Evolutionary conservation across 2,329 filamentous ascomycete genomes (phyloP).

Genomic region (Juglanconis juglandina): DNA sequence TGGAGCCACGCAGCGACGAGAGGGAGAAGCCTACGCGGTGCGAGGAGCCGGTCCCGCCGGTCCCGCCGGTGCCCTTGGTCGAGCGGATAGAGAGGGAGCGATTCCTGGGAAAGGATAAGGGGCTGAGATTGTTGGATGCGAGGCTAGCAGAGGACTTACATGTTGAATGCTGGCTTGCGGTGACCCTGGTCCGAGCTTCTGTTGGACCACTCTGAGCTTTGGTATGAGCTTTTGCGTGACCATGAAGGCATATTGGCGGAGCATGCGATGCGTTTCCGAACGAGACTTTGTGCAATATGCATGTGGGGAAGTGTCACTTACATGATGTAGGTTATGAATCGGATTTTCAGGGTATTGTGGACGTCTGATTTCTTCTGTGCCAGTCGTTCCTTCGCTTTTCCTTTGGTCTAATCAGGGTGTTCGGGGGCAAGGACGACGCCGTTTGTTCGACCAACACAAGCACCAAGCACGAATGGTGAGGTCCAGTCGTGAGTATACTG

Average conservation of each 20-base stretch:
- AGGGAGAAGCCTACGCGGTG: constrained; percentile 75
- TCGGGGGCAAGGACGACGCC: not conserved
- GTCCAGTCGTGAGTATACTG: no score
- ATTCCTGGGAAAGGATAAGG: constrained; percentile 49
- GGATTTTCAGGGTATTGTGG: not conserved
- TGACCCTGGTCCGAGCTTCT: constrained; percentile 8
- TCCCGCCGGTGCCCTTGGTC: constrained; percentile 46
- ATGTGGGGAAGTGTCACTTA: constrained; percentile 17
- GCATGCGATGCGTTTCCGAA: not conserved
- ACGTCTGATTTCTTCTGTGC: not conserved
- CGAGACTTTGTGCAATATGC: not conserved
- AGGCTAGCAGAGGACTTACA: constrained; percentile 4
- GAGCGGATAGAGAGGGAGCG: constrained; percentile 72
- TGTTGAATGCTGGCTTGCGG: constrained; percentile 1
- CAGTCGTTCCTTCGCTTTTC: no score
- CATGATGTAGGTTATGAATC: constrained; percentile 6
- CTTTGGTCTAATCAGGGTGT: not conserved
- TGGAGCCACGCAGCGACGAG: constrained; percentile 76
- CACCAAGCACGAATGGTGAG: no score
- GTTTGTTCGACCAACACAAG: no score
- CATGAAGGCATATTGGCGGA: constrained; percentile 10
- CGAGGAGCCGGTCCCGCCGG: constrained; percentile 31
- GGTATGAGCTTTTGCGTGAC: constrained; percentile 18
- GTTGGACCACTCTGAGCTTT: constrained; percentile 17
- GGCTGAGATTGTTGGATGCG: not conserved